Evolutionary conservation across 129 eudicot genomes (phyloP), one percentile per base, ranked within the genome.

Genomic region (Sambucus nigra): DNA sequence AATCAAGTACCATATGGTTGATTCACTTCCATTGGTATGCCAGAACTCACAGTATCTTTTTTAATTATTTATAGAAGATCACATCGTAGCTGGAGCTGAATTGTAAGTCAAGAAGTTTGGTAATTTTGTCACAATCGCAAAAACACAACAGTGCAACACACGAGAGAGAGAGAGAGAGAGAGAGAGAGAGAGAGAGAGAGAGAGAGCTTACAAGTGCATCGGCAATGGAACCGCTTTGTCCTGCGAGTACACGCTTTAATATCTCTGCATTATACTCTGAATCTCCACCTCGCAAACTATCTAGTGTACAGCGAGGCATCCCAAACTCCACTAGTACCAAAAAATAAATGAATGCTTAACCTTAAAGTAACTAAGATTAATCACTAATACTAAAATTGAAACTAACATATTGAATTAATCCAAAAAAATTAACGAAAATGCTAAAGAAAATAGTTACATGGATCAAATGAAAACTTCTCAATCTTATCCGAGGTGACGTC

Each of bases 231-330:
- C 96, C 96, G 55, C 65, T 80, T 68, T 88, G 91, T 53, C 96
- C 96, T 7, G 89, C 55, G 40, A 88, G 71, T n/a, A 88, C 96
- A 40, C 76, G 83, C 63, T 78, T 83, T 41, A 88, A 18, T 0
- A 77, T 51, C 57, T 80, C 87, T 10, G 96, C 96, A 44, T 88
- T 88, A 60, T 83, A 80, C 47, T 74, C 76, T 21, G 94, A 75
- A 53, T 67, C 91, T 46, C 96, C 96, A 55, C 96, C 96, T 51
- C 82, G 76, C 75, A 88, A 69, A 56, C 70, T 79, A n/a, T 77
- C 88, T 28, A 88, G 41, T 0, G 84, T 88, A 71, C 96, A 88
- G 20, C 96, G 89, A 65, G 86, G 94, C 67, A 88, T 88, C 51
- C 96, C 94, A 44, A 80, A 87, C 32, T 88, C 91, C 94, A 77